Evolutionary conservation across 2,329 filamentous ascomycete species (phyloP).

Genomic region (Penicillium sp.): DNA sequence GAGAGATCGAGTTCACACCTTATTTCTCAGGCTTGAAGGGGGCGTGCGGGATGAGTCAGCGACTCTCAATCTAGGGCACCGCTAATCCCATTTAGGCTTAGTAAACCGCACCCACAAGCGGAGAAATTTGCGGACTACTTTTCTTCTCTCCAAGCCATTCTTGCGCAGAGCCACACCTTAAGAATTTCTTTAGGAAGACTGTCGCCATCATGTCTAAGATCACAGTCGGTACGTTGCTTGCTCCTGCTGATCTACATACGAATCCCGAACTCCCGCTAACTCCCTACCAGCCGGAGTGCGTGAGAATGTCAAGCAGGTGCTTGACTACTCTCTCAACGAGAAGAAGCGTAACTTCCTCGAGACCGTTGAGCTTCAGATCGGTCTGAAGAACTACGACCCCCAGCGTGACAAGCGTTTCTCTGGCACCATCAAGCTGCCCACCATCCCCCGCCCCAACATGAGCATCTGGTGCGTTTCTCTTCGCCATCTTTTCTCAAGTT

Average conservation of each 20-base stretch:
- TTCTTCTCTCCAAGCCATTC: constrained; percentile 35
- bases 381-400: constrained; percentile 98
- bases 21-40: not conserved
- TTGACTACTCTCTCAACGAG: constrained; percentile 90
- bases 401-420: constrained; percentile 99
- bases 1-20: not conserved
- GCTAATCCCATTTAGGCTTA: constrained; percentile 32
- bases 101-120: constrained; percentile 39
- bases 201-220: constrained; percentile 61
- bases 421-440: constrained; percentile 93
- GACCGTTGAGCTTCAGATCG: constrained; percentile 80
- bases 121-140: constrained; percentile 31
- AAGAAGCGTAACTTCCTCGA: constrained; percentile 99
- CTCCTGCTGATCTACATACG: not conserved
- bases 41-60: constrained; percentile 11
- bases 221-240: constrained; percentile 51
- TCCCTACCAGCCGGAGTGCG: constrained; percentile 76
- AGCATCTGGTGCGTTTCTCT: constrained; percentile 64
- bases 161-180: constrained; percentile 67
- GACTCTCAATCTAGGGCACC: constrained; percentile 19
- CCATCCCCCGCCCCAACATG: constrained; percentile 89
- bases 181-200: constrained; percentile 83
- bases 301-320: constrained; percentile 86
- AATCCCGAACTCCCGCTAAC: constrained; percentile 13
- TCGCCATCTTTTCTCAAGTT: constrained; percentile 3